These are phyloP conservation scores for Debaryomyces subglobosus DNA, from an alignment of 1,139 yeast genomes.

Conservation along the genomic window DNA sequence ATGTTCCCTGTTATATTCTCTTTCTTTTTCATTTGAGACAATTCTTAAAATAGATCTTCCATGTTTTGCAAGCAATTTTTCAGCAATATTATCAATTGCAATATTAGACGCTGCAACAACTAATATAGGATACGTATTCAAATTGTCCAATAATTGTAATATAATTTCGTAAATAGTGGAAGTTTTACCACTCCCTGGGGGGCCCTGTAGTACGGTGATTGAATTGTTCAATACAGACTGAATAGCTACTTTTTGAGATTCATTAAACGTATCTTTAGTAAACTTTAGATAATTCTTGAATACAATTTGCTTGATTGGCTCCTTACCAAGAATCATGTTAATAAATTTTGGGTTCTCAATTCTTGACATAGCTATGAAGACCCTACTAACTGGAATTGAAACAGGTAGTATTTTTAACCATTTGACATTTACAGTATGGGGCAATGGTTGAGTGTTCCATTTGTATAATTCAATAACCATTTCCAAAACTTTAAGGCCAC, in stretches of 20 bases:
- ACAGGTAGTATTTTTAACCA: slow-evolving; percentile 59
- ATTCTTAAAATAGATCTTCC: slow-evolving; percentile 60
- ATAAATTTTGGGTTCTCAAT: slow-evolving; percentile 59
- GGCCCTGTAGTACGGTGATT: slow-evolving; percentile 67
- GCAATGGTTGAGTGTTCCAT: slow-evolving; percentile 60
- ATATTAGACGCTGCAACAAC: slow-evolving; percentile 79
- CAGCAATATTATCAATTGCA: slow-evolving; percentile 79
- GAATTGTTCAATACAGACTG: slow-evolving; percentile 70
- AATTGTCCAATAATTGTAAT: slow-evolving; percentile 57
- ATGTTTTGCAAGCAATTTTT: slow-evolving; percentile 56
- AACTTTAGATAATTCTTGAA: slow-evolving; percentile 58
- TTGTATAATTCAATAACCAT: slow-evolving; percentile 54
- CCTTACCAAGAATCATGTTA: slow-evolving; percentile 61
- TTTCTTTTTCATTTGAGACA: slow-evolving; percentile 61
- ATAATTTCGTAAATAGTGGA: slow-evolving; percentile 69
- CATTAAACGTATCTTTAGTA: slow-evolving; percentile 53
- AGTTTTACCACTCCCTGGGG: slow-evolving; percentile 73
- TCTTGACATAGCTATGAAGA: slow-evolving; percentile 64
- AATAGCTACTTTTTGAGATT: slow-evolving; percentile 67
- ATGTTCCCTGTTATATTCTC: slow-evolving; percentile 58
- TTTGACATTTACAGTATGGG: slow-evolving; percentile 40
- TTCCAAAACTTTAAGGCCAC: slow-evolving; percentile 32
- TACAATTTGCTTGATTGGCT: slow-evolving; percentile 59
- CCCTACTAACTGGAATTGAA: slow-evolving; percentile 63
- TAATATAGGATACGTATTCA: slow-evolving; percentile 62